phyloP scores from a whole-genome alignment of 371 early-diverging fungal genomes.

The Chytridiales sp. region DNA sequence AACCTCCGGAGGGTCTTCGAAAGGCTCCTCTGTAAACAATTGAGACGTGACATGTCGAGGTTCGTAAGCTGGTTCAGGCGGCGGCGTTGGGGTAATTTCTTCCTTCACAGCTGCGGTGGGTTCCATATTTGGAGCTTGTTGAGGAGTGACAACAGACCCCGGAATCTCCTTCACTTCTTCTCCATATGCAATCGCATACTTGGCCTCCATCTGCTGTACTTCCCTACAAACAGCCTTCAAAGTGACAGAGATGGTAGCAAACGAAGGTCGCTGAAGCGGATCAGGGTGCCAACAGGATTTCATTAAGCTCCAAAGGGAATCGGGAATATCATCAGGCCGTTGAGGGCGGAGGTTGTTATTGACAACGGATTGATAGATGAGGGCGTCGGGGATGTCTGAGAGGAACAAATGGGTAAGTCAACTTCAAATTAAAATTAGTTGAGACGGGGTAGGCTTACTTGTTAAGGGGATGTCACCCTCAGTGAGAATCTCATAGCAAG shows the following conservation, averaged over 20 bases:
- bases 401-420: not conserved
- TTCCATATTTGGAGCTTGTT: too few species aligned
- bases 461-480: constrained; percentile 32
- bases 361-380: constrained; percentile 26
- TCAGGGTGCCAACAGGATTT: constrained; percentile 26
- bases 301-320: constrained; percentile 16
- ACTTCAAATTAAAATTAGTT: constrained; percentile 9
- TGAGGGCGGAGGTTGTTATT: constrained; percentile 11
- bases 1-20: too few species aligned
- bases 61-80: too few species aligned
- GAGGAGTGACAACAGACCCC: too few species aligned
- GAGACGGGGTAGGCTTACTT: constrained; percentile 1
- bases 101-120: too few species aligned
- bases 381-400: constrained; percentile 21
- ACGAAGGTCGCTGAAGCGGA: constrained; percentile 22
- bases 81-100: too few species aligned
- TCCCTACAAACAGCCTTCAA: constrained; percentile 12
- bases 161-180: too few species aligned
- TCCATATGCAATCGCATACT: not conserved
- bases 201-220: constrained; percentile 3
- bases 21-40: too few species aligned
- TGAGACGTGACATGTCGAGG: too few species aligned
- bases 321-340: constrained; percentile 11
- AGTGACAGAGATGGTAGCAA: constrained; percentile 14
- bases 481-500: constrained; percentile 31